These are phyloP conservation scores for Kwoniella sp. DNA, from an alignment of 768 basidiomycete species.

Conservation along the genomic window DNA sequence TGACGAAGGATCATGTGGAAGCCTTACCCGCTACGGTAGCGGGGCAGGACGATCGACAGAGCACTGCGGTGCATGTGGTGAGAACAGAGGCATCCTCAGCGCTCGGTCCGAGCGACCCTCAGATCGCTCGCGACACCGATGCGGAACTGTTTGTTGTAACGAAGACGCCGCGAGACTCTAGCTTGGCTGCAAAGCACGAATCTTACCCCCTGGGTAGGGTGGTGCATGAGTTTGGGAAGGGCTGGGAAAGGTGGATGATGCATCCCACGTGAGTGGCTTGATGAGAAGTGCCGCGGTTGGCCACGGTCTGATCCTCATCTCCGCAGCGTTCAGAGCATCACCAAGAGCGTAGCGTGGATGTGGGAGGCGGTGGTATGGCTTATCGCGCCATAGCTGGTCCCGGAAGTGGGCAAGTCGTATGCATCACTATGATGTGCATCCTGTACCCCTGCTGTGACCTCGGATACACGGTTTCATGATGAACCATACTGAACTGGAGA, in stretches of 20 bases:
- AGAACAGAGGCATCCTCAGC: background rate
- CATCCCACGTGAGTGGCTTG: conserved; percentile 34
- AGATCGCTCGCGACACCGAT: background rate
- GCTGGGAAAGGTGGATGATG: conserved; percentile 15
- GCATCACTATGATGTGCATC: too few relatives aligned
- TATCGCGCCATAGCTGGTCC: too few relatives aligned
- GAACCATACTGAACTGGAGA: too few relatives aligned
- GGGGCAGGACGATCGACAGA: background rate
- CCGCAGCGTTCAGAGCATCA: background rate
- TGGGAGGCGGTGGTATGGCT: background rate
- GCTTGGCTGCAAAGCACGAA: background rate
- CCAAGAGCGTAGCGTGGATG: background rate
- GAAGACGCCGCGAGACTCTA: background rate
- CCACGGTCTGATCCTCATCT: too few relatives aligned
- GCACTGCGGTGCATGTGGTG: background rate
- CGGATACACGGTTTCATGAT: too few relatives aligned
- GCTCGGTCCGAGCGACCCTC: background rate
- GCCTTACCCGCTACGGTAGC: too few relatives aligned
- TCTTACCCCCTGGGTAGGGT: conserved; percentile 15
- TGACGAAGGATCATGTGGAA: background rate
- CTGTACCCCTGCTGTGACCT: too few relatives aligned
- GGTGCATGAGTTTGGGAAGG: conserved; percentile 11
- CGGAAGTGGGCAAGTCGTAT: too few relatives aligned
- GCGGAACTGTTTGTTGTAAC: background rate
- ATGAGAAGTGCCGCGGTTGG: too few relatives aligned